A percentile compares a stretch with the other conserved stretches of the same genome.
These are phyloP conservation scores for Logfia minima DNA, from an alignment of 129 eudicot species.

Conservation along the genomic window DNA sequence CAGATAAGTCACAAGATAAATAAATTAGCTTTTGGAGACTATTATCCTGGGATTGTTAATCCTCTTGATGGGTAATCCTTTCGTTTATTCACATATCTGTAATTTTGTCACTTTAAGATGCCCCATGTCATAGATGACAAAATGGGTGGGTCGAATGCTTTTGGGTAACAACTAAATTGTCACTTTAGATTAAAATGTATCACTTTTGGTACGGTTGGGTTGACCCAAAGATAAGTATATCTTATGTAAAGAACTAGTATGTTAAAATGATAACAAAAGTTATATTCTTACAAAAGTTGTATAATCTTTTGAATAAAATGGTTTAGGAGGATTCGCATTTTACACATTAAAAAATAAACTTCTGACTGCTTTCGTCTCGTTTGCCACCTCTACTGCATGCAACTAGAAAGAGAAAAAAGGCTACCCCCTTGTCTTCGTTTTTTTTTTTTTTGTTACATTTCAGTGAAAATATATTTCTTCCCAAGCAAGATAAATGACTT, in stretches of 20 bases:
- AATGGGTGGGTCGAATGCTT: not conserved
- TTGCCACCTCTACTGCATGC: not conserved
- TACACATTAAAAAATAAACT: too few species aligned
- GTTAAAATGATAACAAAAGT: not conserved
- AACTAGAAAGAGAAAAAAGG: not conserved
- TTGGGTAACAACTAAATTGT: not conserved
- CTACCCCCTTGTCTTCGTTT: not conserved
- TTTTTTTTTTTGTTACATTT: not conserved
- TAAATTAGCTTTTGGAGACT: slow-evolving; percentile 78
- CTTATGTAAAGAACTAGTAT: not conserved
- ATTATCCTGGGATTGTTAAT: slow-evolving; percentile 83
- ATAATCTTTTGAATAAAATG: not conserved
- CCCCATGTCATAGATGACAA: not conserved
- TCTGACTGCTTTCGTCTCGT: not conserved
- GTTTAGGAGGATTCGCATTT: not conserved
- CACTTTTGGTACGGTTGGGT: not conserved
- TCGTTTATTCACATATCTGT: not conserved
- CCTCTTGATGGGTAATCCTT: slow-evolving; percentile 86
- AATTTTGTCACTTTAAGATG: not conserved
- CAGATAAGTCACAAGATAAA: slow-evolving; percentile 95
- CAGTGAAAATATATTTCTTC: not conserved
- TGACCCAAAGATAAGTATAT: not conserved
- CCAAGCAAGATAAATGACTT: not conserved
- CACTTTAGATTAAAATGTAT: not conserved
- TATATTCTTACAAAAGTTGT: not conserved